Base-by-base conservation (phyloP, 495 filamentous ascomycete species). In the Aspergillus biplanus region DNA sequence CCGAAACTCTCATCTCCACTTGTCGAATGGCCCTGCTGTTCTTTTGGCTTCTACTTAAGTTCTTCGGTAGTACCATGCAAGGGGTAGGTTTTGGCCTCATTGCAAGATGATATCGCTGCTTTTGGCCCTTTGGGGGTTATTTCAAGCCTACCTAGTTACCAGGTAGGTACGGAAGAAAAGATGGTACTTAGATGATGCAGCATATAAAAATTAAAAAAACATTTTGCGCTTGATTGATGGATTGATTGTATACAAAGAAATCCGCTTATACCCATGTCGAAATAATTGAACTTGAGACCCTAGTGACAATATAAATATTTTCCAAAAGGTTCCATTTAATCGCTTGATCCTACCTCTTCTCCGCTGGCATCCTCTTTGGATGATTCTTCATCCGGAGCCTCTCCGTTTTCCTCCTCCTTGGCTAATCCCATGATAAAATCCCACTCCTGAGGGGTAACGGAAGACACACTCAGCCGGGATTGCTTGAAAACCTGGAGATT, bases 401-500 rank as follows among this genome's bases (percentile, higher is more conserved):
- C 58, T n/a, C 62, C 39, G 3, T 42, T n/a, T 33, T 62, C 62
- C 18, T 69, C 67, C 13, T 64, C 62, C 33, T 73, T 71, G 8
- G 67, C 75, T 46, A 87, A 63, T 6, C 77, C 75, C 67, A 89
- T 80, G 61, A 99, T 86, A 70, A 90, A 93, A 27, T 90, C 79
- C 91, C 94, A 99, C 73, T 97, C 89, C 1, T 74, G 78, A 33
- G 79, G 76, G 6, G 79, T 83, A 13, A 99, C 92, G 46, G 85
- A 86, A 46, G 89, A 91, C 27, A 99, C 93, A 73, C 94, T 97
- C 32, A 98, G 75, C 46, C 95, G 82, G 7, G 85, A 78, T 72
- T 90, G 85, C 70, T 88, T 94, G 61, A 98, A 75, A 75, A 92
- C 83, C 77, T 96, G 89, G 82, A 99, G 91, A 61, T 86, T 83